A percentile compares a stretch with the other conserved stretches of the same genome.
Evolutionary conservation across 1,139 yeast genomes (phyloP).

Genomic region (Casaregolazyma suthepensis): DNA sequence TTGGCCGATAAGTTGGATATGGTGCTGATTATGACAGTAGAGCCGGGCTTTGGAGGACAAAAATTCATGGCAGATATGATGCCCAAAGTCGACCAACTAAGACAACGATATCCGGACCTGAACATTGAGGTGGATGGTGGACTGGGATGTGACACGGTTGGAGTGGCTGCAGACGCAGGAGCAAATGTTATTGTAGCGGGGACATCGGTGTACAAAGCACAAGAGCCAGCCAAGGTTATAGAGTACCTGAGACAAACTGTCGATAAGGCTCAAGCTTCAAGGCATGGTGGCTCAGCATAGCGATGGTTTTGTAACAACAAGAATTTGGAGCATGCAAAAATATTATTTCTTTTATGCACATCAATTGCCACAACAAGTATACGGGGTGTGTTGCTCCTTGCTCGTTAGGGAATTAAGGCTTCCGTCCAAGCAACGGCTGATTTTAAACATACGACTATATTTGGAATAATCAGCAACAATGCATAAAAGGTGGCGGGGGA

Average conservation of each 20-base stretch:
- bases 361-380: neutral
- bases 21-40: conserved; percentile 97
- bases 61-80: conserved; percentile 93
- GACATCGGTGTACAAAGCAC: conserved; percentile 83
- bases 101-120: conserved; percentile 67
- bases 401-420: neutral
- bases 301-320: neutral
- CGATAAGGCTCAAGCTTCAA: neutral
- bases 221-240: conserved; percentile 70
- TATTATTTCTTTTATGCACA: neutral
- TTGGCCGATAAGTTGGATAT: conserved; percentile 76
- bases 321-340: neutral
- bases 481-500: neutral
- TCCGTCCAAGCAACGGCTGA: neutral
- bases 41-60: conserved; percentile 99
- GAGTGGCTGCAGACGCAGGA: conserved; percentile 85
- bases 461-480: neutral
- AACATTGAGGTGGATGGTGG: conserved; percentile 98
- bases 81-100: conserved; percentile 81
- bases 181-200: conserved; percentile 99
- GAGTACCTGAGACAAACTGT: conserved; percentile 38
- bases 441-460: neutral
- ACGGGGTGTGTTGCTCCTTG: neutral
- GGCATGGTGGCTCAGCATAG: neutral
- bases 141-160: conserved; percentile 75